Percentiles rank a stretch among this genome's conserved stretches.
phyloP scores from a whole-genome alignment of 2,329 filamentous ascomycete genomes.

The Parafenestella ontariensis region DNA sequence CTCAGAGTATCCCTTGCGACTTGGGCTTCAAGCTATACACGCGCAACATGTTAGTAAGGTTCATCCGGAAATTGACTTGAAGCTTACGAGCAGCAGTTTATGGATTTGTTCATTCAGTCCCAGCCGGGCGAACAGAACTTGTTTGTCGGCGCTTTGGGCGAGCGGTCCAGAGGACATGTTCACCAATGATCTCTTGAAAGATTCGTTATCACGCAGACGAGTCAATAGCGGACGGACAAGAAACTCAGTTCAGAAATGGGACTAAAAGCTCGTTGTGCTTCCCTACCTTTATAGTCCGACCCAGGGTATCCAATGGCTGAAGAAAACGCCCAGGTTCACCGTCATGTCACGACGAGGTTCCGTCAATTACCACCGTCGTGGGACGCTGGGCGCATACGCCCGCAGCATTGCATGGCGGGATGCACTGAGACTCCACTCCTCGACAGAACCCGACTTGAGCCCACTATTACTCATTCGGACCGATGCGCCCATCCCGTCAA shows the following conservation, averaged over 20 bases:
- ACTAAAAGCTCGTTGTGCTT: not conserved
- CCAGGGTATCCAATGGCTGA: constrained; percentile 11
- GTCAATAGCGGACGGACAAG: not conserved
- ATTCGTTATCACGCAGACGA: constrained; percentile 2
- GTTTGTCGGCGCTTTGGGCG: constrained; percentile 56
- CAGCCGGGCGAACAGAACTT: constrained; percentile 52
- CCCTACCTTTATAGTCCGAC: constrained; percentile 28
- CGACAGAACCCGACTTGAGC: constrained; percentile 15
- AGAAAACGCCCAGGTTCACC: constrained; percentile 8
- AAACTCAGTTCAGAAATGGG: not conserved
- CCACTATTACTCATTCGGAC: constrained; percentile 24
- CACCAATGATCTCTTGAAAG: not conserved
- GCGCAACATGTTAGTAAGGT: constrained; percentile 10
- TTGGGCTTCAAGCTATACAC: constrained; percentile 52
- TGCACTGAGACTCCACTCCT: constrained; percentile 21
- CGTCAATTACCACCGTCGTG: constrained; percentile 24
- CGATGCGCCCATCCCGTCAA: constrained; percentile 28
- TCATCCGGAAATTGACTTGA: not conserved
- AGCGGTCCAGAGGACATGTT: constrained; percentile 35
- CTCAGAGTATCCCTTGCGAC: constrained; percentile 52
- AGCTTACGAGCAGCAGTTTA: constrained; percentile 54
- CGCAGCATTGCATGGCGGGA: constrained; percentile 23
- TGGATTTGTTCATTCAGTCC: constrained; percentile 53
- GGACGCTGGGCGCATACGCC: constrained; percentile 26
- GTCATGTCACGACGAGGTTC: constrained; percentile 32